These are phyloP conservation scores for Volvox reticuliferus DNA, from an alignment of 139 green algal species.

Conservation along the genomic window DNA sequence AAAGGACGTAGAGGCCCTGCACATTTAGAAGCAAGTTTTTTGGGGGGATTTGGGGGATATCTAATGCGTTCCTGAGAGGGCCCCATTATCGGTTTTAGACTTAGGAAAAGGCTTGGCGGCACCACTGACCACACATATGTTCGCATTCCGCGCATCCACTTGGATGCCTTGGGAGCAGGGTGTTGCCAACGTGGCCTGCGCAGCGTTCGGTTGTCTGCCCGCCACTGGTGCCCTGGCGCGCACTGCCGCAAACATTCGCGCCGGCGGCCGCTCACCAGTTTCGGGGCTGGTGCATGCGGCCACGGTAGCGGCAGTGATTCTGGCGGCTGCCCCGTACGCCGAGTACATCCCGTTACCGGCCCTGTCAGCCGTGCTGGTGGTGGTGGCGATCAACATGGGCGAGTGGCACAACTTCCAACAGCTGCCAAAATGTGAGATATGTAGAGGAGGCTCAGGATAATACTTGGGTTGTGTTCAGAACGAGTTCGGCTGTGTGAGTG, in stretches of 20 bases:
- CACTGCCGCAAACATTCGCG: slow-evolving; percentile 55
- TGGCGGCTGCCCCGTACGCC: slow-evolving; percentile 28
- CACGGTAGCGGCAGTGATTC: slow-evolving; percentile 30
- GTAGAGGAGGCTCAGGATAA: too few relatives aligned
- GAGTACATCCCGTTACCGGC: slow-evolving; percentile 50
- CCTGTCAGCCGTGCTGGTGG: slow-evolving; percentile 47
- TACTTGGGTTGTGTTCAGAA: too few relatives aligned
- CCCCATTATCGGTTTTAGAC: too few relatives aligned
- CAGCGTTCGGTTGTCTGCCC: slow-evolving; percentile 50
- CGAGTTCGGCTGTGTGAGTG: too few relatives aligned
- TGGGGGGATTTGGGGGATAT: too few relatives aligned
- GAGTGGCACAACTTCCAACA: slow-evolving; percentile 58
- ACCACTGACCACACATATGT: too few relatives aligned
- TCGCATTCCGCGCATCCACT: too few relatives aligned
- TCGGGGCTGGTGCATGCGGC: slow-evolving; percentile 49
- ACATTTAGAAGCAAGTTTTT: too few relatives aligned
- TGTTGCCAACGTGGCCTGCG: slow-evolving; percentile 48
- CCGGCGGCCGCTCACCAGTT: slow-evolving; percentile 46
- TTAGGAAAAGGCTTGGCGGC: too few relatives aligned
- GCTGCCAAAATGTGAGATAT: slow-evolving; percentile 40
- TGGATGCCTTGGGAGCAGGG: slow-evolving; percentile 17
- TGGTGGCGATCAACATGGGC: slow-evolving; percentile 60
- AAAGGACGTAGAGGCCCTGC: too few relatives aligned
- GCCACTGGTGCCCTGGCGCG: slow-evolving; percentile 55
- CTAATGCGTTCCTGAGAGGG: too few relatives aligned